phyloP scores from a whole-genome alignment of 2,329 filamentous ascomycete species.

The Erysiphe neolycopersici region DNA sequence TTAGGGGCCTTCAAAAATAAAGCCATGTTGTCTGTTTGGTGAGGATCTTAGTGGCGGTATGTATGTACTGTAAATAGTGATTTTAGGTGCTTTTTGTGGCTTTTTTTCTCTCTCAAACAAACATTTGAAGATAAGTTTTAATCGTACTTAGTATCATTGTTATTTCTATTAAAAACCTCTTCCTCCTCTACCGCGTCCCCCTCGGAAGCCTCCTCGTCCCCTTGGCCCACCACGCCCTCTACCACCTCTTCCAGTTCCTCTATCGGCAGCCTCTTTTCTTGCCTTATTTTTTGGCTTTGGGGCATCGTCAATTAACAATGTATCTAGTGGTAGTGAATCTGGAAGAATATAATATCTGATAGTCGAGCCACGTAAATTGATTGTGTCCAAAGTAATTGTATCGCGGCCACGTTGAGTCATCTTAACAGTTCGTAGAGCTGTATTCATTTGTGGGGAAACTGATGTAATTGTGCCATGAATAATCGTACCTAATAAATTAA shows the following conservation, averaged over 20 bases:
- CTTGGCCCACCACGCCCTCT: slow-evolving; percentile 19
- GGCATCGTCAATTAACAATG: slow-evolving; percentile 81
- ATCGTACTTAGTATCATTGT: neutral
- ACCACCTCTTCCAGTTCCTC: slow-evolving; percentile 19
- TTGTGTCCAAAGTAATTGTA: slow-evolving; percentile 67
- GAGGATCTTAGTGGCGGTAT: no score
- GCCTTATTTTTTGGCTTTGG: slow-evolving; percentile 99
- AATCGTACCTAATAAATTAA: slow-evolving; percentile 43
- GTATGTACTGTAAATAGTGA: no score
- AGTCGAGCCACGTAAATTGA: slow-evolving; percentile 89
- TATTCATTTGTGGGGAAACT: slow-evolving; percentile 97
- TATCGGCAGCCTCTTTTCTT: slow-evolving; percentile 53
- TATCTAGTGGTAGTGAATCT: slow-evolving; percentile 84
- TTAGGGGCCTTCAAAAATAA: no score
- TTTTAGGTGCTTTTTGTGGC: no score
- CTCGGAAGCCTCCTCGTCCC: slow-evolving; percentile 20
- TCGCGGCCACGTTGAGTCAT: slow-evolving; percentile 82
- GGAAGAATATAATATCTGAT: slow-evolving; percentile 94
- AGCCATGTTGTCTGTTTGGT: no score
- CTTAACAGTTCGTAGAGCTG: slow-evolving; percentile 79
- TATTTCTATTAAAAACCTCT: slow-evolving; percentile 14
- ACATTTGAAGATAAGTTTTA: no score
- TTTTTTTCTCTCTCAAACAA: no score
- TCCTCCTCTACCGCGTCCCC: slow-evolving; percentile 21
- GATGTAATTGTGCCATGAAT: slow-evolving; percentile 91